Conservation (phyloP, 192 early-diverging fungal species). For the Coemansia reversa region DNA sequence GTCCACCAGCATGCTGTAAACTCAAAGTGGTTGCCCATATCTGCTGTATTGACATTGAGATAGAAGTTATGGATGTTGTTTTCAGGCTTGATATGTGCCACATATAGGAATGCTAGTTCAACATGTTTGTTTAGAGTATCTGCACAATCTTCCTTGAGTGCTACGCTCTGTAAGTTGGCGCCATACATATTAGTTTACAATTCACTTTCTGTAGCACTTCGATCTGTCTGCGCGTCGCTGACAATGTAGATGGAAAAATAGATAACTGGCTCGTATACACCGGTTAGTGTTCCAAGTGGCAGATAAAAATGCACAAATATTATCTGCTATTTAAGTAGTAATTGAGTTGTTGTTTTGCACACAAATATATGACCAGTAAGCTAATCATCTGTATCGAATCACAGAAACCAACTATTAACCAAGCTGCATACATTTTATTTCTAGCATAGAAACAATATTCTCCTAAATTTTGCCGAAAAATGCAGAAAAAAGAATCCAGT, state of each 20-base stretch:
- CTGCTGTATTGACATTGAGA: slow-evolving; percentile 12
- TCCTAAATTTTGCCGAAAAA: too few relatives aligned
- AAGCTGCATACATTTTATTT: too few relatives aligned
- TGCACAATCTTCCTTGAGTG: slow-evolving; percentile 6
- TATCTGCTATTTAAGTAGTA: background rate
- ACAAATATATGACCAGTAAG: background rate
- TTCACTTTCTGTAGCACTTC: slow-evolving; percentile 11
- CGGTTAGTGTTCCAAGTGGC: slow-evolving; percentile 36
- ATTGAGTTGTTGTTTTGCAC: background rate
- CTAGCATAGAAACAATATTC: too few relatives aligned
- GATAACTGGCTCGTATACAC: slow-evolving; percentile 21
- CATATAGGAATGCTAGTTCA: slow-evolving; percentile 29
- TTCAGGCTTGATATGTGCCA: slow-evolving; percentile 7
- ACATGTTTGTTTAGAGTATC: background rate
- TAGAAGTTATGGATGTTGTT: slow-evolving; percentile 19
- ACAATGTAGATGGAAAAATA: slow-evolving; percentile 39
- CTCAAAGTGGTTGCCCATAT: slow-evolving; percentile 23
- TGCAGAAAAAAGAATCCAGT: too few relatives aligned
- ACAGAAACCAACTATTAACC: too few relatives aligned
- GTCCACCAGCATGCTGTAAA: slow-evolving; percentile 44
- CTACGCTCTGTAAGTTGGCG: slow-evolving; percentile 21
- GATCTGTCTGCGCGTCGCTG: background rate
- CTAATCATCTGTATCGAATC: too few relatives aligned
- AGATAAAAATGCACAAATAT: slow-evolving; percentile 27
- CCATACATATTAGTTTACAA: slow-evolving; percentile 37